Evolutionary conservation across 768 basidiomycete species (phyloP), one percentile per base, ranked within the genome.

Genomic region (Tylopilus subfusipes): DNA sequence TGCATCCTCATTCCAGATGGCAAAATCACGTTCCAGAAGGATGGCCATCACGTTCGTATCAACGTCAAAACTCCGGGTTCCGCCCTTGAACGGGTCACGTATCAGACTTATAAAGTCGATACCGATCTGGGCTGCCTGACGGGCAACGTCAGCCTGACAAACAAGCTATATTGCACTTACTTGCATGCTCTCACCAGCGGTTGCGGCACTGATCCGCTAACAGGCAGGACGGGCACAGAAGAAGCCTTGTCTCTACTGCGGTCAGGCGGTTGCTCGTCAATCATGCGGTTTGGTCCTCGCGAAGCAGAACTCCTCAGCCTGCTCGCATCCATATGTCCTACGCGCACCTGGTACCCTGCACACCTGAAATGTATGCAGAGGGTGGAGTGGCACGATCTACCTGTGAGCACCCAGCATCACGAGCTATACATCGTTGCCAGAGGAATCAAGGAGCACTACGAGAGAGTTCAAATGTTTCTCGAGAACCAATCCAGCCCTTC

Each of bases 101-200:
- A 65, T 52, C 62, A 70, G 34, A 64, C 62, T 13, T 76, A 73
- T 40, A 45, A 31, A 2, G 49, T 75, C 4, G 65, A 76, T 47
- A 52, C 54, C 12, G 57, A 67, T 16, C 54, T 76, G 7, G 67
- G 71, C 2, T 62, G 65, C 38, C 58, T 75, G 21, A 52, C 46
- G 11, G 66, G 68, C 4, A 66, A 67, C 11, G 57, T 45, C 4
- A 68, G 59, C n/a, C 46, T 73, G 36, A 56, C 54, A 2, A 68
- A 64, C 53, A 62, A 61, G 38, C 63, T 79, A 9, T 78, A 69
- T 50, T 68, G 67, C 43, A 66, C 72, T 3, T 77, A 77, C 48
- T 66, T 82, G 16, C 81, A 82, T 42, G 75, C 76, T 18, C 53
- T 78, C 3, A 79, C 73, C 2, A 74, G 74, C n/a, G 70, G 74